Conservation (phyloP, 2,329 filamentous ascomycete species). For the Penicillium sp. region DNA sequence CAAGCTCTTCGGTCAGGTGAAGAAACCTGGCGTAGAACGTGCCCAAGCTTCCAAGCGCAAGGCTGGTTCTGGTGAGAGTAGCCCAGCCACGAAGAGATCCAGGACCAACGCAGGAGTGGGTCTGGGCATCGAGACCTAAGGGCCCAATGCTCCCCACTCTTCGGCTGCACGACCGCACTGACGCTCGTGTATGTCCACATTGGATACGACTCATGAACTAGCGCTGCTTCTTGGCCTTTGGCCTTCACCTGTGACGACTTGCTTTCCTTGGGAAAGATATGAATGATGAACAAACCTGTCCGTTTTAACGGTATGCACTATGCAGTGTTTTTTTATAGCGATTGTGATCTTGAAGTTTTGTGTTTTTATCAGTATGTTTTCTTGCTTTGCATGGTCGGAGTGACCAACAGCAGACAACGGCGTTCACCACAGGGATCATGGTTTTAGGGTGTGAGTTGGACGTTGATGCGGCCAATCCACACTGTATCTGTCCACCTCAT, state of each 20-base stretch:
- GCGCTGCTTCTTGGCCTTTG: conserved; percentile 17
- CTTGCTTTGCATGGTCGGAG: conserved; percentile 4
- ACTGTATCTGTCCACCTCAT: not conserved
- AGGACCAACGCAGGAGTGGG: conserved; percentile 55
- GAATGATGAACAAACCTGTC: conserved; percentile 19
- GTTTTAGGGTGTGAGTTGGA: not conserved
- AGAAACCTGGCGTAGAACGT: conserved; percentile 54
- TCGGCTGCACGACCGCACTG: conserved; percentile 1
- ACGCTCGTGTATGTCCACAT: conserved; percentile 1
- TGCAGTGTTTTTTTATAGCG: conserved; percentile 11
- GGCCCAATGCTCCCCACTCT: not conserved
- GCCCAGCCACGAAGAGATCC: conserved; percentile 52
- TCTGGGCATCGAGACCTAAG: conserved; percentile 55
- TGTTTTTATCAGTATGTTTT: conserved; percentile 7
- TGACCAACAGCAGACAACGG: conserved; percentile 13
- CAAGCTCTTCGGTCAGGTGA: conserved; percentile 64
- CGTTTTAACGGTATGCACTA: conserved; percentile 12
- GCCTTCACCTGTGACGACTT: conserved; percentile 22
- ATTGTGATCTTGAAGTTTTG: conserved; percentile 7
- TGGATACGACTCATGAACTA: conserved; percentile 32
- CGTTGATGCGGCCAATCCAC: not conserved
- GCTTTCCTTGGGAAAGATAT: conserved; percentile 14
- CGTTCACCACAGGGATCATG: conserved; percentile 18
- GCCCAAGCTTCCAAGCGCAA: conserved; percentile 41
- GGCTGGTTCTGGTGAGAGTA: conserved; percentile 39